Percentiles rank a stretch among this genome's conserved stretches.
These are phyloP conservation scores for Clarireedia homoeocarpa DNA, from an alignment of 2,329 filamentous ascomycete genomes.

Conservation along the genomic window DNA sequence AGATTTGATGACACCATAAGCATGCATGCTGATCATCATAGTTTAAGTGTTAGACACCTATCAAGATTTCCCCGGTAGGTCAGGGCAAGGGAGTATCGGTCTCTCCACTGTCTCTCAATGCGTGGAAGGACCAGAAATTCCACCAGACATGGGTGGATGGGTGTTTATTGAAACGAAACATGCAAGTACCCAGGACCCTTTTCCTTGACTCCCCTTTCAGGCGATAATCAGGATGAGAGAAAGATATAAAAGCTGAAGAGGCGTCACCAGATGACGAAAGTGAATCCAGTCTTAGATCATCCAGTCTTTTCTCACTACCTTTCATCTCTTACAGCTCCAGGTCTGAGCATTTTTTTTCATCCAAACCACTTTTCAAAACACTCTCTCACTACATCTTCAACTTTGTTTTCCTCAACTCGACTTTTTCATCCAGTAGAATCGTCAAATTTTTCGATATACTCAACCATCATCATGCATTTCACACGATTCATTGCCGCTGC, in stretches of 20 bases:
- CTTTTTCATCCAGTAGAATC: not conserved
- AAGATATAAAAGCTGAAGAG: not conserved
- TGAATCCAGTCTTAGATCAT: slow-evolving; percentile 5
- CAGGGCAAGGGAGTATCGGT: not conserved
- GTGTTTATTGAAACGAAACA: not conserved
- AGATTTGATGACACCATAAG: not conserved
- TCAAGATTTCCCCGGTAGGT: not conserved
- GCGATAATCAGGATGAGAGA: not conserved
- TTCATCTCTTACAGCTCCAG: slow-evolving; percentile 3
- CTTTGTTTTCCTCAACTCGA: not conserved
- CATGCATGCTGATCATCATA: not conserved
- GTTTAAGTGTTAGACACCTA: not conserved
- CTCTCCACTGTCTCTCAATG: not conserved
- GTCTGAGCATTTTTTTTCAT: slow-evolving; percentile 1
- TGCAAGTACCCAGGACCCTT: not conserved
- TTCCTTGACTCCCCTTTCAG: not conserved
- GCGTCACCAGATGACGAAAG: not conserved
- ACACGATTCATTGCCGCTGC: slow-evolving; percentile 3
- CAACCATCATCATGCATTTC: not conserved
- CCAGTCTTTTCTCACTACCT: slow-evolving; percentile 1
- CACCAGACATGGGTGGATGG: not conserved
- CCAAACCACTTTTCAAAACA: slow-evolving; percentile 1
- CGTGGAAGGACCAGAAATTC: not conserved
- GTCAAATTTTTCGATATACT: not conserved
- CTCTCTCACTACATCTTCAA: not conserved